These are phyloP conservation scores for Cladophialophora yegresii DNA, from an alignment of 2,329 filamentous ascomycete species.

Conservation along the genomic window DNA sequence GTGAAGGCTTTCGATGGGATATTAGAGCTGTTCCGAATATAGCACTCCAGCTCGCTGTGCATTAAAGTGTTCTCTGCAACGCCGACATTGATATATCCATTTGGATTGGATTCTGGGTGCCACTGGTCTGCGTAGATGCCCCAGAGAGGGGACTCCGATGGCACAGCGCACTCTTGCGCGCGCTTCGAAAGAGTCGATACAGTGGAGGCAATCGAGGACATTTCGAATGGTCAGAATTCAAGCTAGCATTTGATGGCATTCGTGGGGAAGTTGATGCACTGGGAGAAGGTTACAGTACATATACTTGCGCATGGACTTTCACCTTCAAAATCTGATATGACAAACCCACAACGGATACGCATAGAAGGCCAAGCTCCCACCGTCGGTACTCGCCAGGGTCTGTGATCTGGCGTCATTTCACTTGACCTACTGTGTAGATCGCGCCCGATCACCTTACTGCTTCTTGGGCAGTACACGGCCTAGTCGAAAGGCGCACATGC, in stretches of 20 bases:
- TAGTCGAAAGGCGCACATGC: neutral
- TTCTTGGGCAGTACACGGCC: neutral
- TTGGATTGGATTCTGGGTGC: slow-evolving; percentile 47
- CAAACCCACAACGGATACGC: too few species aligned
- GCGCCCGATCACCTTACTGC: neutral
- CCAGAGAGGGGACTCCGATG: slow-evolving; percentile 42
- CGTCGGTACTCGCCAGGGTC: too few species aligned
- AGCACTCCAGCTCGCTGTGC: slow-evolving; percentile 50
- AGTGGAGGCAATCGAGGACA: neutral
- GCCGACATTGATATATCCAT: slow-evolving; percentile 54
- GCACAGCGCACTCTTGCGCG: slow-evolving; percentile 12
- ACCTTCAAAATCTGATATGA: too few species aligned
- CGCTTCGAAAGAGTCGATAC: slow-evolving; percentile 11
- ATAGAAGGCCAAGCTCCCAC: too few species aligned
- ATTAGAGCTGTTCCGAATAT: slow-evolving; percentile 46
- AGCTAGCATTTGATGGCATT: neutral
- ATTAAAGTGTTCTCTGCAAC: slow-evolving; percentile 58
- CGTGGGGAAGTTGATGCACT: neutral
- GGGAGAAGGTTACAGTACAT: too few species aligned
- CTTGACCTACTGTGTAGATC: neutral
- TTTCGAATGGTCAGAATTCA: neutral
- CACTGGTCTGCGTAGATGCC: slow-evolving; percentile 52
- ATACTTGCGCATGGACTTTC: too few species aligned
- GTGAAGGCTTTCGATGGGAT: slow-evolving; percentile 39
- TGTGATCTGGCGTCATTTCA: neutral